Evolutionary conservation across 2,329 filamentous ascomycete genomes (phyloP), one percentile per base, ranked within the genome.

Genomic region (Triangularia setosa): DNA sequence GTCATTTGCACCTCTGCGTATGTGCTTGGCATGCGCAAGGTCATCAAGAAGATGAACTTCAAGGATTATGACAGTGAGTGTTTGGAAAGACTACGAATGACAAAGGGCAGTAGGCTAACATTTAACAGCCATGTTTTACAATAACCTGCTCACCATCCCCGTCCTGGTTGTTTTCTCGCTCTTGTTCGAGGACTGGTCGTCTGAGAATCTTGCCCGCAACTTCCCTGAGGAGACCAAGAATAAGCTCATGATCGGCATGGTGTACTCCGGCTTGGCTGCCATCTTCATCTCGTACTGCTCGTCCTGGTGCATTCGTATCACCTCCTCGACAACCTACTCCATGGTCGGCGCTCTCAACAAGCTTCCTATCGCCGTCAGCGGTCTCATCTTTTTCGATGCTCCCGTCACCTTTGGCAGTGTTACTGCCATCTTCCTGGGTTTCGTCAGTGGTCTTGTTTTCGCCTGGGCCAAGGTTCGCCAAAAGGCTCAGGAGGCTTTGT

Each of bases 201-300:
- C 86, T 59, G 83, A 84, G 67, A 99, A 99, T 80, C 80, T 99
- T 71, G 79, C 81, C 70, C 87, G 84, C 78, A 98, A 98, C 83
- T 99, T 99, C 81, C 95, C 95, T 2, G 72, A 81, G n/a, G 90
- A 90, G 69, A 82, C 87, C 33, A 90, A 93, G 72, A 95, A 92
- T 78, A 85, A 83, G 71, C 87, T 97, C 71, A 84, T 96, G 70
- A 80, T 90, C 65, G 91, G 93, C 74, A 97, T 98, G 91, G 81
- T 98, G 73, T 90, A 98, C 79, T 97, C 95, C 4, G 95, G 95
- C 65, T 83, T 97, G 61, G 93, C 89, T 35, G 91, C 93, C 59
- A 93, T 98, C 74, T 97, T 97, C 80, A 99, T 99, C 78, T 98
- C 94, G n/a, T 99, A 99, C 84, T 96, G 93, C 75, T 97, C 94